Evolutionary conservation across 148 eudicot species (phyloP).

Genomic region (Persicaria maculosa): DNA sequence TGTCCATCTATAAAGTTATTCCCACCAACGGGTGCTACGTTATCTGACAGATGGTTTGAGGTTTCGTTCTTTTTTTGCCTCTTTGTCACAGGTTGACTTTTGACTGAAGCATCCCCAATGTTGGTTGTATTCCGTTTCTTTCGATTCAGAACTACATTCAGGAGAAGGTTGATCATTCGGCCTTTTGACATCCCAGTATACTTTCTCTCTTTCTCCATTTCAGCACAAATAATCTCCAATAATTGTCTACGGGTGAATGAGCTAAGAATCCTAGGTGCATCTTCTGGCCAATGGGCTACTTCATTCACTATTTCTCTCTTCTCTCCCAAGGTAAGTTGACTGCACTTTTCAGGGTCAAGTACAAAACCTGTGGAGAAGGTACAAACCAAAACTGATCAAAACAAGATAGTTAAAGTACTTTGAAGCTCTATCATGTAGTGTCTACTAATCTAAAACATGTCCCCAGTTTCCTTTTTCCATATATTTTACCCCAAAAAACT

Average conservation of each 20-base stretch:
- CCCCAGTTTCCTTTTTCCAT: neutral
- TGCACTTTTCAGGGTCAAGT: slow-evolving; percentile 38
- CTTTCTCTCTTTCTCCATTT: slow-evolving; percentile 52
- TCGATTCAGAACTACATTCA: slow-evolving; percentile 29
- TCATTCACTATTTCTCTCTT: slow-evolving; percentile 45
- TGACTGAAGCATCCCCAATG: slow-evolving; percentile 15
- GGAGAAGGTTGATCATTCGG: slow-evolving; percentile 45
- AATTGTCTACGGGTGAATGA: slow-evolving; percentile 44
- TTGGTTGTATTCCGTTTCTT: slow-evolving; percentile 20
- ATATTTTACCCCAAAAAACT: neutral
- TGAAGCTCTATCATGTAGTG: neutral
- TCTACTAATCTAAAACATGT: neutral
- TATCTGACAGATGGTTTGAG: slow-evolving; percentile 11
- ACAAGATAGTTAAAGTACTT: neutral
- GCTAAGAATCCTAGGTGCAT: slow-evolving; percentile 41
- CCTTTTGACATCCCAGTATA: slow-evolving; percentile 39
- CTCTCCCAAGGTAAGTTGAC: slow-evolving; percentile 37
- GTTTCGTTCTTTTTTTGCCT: slow-evolving; percentile 36
- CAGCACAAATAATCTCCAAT: slow-evolving; percentile 54
- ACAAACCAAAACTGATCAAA: neutral
- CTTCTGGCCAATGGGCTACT: slow-evolving; percentile 36
- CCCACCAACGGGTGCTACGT: slow-evolving; percentile 10
- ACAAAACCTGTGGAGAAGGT: slow-evolving; percentile 29
- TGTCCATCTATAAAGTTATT: slow-evolving; percentile 10
- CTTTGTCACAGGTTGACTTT: slow-evolving; percentile 23